Base-by-base conservation (phyloP, 768 basidiomycete species). In the Russula dissimulans region DNA sequence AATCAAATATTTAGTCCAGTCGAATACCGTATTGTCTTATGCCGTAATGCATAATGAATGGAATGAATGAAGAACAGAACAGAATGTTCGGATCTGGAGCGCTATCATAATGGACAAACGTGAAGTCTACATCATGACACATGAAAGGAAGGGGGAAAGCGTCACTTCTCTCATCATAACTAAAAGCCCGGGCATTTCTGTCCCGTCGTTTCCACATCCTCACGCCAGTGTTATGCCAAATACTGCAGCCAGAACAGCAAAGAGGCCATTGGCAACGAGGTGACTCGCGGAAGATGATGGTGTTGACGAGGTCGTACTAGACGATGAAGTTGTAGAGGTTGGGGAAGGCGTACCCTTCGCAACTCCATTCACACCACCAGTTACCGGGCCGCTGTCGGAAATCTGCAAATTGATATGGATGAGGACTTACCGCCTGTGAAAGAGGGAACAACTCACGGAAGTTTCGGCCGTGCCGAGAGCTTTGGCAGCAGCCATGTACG, bases 401-500 rank as follows among this genome's bases (percentile, higher is more conserved):
- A 77, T 71, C 77, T 76, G 49, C n/a, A 2, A 26, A 36, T 5
- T 36, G 34, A 4, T 22, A 26, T 26, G 22, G 26, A 32, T 53
- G 56, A 12, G 22, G 22, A 29, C 18, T n/a, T 18, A 8, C 3
- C 11, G 39, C 15, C 3, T 38, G 29, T 15, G 32, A 17, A 31
- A 3, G 15, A 15, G 11, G 22, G n/a, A 36, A 36, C 26, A 22
- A 60, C 76, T 59, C 67, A 79, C 79, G 7, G 69, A 69, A 8
- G 54, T 53, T 59, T 77, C 78, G 11, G 54, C 67, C 22, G 31
- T 3, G 6, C 76, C 77, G 38, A 76, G 73, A 10, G 71, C 70
- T 39, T 66, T 56, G 2, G 81, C 81, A 29, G 76, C 74, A n/a
- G 73, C 61, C 60, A 66, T 53, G 71, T 7, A 81, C 5, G 69